Conservation (phyloP, 1,284 basidiomycete species). For the Apiotrichum sp. region DNA sequence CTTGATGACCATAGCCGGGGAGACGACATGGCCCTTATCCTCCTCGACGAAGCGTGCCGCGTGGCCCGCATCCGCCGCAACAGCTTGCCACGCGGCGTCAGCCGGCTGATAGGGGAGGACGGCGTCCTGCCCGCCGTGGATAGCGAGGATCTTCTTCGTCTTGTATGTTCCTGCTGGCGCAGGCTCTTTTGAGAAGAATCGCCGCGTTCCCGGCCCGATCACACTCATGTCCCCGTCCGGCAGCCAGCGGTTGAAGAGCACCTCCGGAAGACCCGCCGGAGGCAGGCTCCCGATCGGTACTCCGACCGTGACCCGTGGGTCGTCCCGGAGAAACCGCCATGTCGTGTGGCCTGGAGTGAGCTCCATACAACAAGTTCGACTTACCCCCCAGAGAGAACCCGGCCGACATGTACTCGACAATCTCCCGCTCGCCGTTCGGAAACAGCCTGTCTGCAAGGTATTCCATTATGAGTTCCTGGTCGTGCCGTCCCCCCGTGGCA, state of each 20-base stretch:
- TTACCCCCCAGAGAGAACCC: slow-evolving; percentile 49
- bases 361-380: background rate
- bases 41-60: slow-evolving; percentile 22
- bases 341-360: slow-evolving; percentile 4
- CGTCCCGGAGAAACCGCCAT: slow-evolving; percentile 34
- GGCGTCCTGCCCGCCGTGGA: slow-evolving; percentile 50
- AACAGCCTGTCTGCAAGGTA: slow-evolving; percentile 67
- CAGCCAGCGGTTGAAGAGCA: slow-evolving; percentile 45
- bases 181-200: no score
- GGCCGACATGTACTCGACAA: slow-evolving; percentile 57
- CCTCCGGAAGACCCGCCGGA: slow-evolving; percentile 57
- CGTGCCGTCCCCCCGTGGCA: slow-evolving; percentile 55
- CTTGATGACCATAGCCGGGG: background rate
- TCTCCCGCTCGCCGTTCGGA: slow-evolving; percentile 56
- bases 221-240: background rate
- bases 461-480: slow-evolving; percentile 71
- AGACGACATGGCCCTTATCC: slow-evolving; percentile 3
- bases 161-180: slow-evolving; percentile 50
- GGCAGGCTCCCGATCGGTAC: slow-evolving; percentile 71
- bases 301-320: slow-evolving; percentile 62
- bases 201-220: no score
- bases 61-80: slow-evolving; percentile 48
- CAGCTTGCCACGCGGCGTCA: background rate
- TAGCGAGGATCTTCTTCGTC: slow-evolving; percentile 63
- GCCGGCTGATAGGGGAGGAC: slow-evolving; percentile 32